Evolutionary conservation across 2,329 filamentous ascomycete species (phyloP).

Genomic region (Bipolaris gigantea): DNA sequence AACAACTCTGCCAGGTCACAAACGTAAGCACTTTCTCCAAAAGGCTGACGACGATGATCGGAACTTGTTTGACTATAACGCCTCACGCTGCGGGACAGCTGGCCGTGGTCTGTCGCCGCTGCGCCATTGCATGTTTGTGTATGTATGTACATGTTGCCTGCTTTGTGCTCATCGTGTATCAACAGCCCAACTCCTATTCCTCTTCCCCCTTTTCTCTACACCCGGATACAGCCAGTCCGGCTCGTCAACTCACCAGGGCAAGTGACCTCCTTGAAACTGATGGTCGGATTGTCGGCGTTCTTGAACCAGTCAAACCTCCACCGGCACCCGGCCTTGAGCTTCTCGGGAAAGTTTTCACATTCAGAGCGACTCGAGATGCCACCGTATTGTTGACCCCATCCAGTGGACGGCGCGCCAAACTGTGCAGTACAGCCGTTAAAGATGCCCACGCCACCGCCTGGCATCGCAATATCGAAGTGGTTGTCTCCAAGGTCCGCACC

Average conservation of each 20-base stretch:
- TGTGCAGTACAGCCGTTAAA: constrained; percentile 41
- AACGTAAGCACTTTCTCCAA: not conserved
- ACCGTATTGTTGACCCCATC: constrained; percentile 43
- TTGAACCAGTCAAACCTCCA: constrained; percentile 45
- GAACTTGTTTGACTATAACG: not conserved
- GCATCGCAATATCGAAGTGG: constrained; percentile 45
- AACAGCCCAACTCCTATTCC: not conserved
- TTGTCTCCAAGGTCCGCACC: constrained; percentile 46
- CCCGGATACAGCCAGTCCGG: constrained; percentile 34
- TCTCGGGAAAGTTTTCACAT: constrained; percentile 40
- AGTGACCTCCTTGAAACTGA: constrained; percentile 38
- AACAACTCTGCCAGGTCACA: not conserved
- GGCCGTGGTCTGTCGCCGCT: not conserved
- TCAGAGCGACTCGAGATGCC: constrained; percentile 37
- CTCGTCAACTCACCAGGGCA: constrained; percentile 40
- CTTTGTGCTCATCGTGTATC: not conserved
- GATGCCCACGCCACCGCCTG: constrained; percentile 42
- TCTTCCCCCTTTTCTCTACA: constrained; percentile 1
- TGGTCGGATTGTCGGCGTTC: constrained; percentile 39
- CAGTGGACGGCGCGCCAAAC: constrained; percentile 37
- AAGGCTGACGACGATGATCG: not conserved
- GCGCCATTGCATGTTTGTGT: constrained; percentile 5
- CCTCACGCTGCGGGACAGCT: not conserved
- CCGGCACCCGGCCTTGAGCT: constrained; percentile 42
- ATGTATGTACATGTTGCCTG: constrained; percentile 5